These are phyloP conservation scores for Entomortierella chlamydospora DNA, from an alignment of 192 early-diverging fungal species.

Conservation along the genomic window DNA sequence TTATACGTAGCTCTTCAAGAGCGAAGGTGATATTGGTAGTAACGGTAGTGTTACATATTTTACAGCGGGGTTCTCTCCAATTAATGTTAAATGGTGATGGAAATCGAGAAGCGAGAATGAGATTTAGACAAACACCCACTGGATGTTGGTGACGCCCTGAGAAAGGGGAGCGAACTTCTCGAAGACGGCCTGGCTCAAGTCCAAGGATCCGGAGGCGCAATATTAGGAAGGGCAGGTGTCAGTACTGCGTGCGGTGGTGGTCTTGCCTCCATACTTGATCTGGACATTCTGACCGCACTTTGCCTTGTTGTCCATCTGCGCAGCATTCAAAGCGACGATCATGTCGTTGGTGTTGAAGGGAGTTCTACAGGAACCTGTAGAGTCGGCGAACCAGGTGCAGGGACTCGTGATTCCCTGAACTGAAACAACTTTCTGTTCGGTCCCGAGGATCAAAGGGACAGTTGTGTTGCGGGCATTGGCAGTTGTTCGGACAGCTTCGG, in stretches of 20 bases:
- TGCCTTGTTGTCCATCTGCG: slow-evolving; percentile 50
- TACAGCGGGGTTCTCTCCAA: not conserved
- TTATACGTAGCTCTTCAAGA: no score
- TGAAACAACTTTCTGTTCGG: not conserved
- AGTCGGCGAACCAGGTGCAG: slow-evolving; percentile 60
- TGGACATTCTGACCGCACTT: slow-evolving; percentile 49
- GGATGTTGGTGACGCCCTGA: slow-evolving; percentile 52
- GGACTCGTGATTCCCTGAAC: not conserved
- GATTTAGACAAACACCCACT: slow-evolving; percentile 57
- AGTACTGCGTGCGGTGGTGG: slow-evolving; percentile 48
- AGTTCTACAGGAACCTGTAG: slow-evolving; percentile 51
- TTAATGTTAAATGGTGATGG: not conserved
- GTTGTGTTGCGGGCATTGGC: slow-evolving; percentile 22
- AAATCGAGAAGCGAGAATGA: not conserved
- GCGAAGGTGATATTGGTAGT: not conserved
- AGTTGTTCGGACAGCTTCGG: not conserved
- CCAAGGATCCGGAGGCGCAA: slow-evolving; percentile 46
- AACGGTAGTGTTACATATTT: not conserved
- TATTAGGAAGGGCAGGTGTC: slow-evolving; percentile 61
- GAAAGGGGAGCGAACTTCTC: slow-evolving; percentile 41
- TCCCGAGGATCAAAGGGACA: slow-evolving; percentile 7
- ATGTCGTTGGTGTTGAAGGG: slow-evolving; percentile 52
- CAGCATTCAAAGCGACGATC: slow-evolving; percentile 60
- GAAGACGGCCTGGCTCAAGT: slow-evolving; percentile 56
- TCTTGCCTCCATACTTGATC: slow-evolving; percentile 43